These are phyloP conservation scores for Aspergillus cejpii DNA, from an alignment of 2,329 filamentous ascomycete species.

Conservation along the genomic window DNA sequence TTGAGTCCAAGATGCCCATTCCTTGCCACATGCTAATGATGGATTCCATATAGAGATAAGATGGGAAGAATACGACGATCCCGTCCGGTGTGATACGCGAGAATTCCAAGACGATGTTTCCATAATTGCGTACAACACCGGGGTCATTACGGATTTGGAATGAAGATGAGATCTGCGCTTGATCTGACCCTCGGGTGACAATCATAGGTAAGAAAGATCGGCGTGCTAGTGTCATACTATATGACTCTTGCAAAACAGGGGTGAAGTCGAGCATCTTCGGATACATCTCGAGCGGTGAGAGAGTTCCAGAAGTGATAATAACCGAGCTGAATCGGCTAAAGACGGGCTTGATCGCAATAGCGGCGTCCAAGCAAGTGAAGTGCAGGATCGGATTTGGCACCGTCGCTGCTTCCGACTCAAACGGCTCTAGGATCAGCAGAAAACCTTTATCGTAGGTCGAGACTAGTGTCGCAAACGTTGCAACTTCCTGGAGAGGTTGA, in stretches of 20 bases:
- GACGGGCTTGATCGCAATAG: slow-evolving; percentile 95
- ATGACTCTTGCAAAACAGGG: slow-evolving; percentile 92
- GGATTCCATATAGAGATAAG: slow-evolving; percentile 97
- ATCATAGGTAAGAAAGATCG: slow-evolving; percentile 98
- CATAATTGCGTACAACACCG: slow-evolving; percentile 94
- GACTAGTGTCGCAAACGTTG: slow-evolving; percentile 91
- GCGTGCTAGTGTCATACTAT: slow-evolving; percentile 89
- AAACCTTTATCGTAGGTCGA: slow-evolving; percentile 97
- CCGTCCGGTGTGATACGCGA: slow-evolving; percentile 93
- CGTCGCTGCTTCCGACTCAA: slow-evolving; percentile 88
- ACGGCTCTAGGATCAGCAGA: slow-evolving; percentile 91
- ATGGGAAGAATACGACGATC: slow-evolving; percentile 98
- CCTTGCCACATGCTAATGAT: slow-evolving; percentile 99
- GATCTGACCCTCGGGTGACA: slow-evolving; percentile 88
- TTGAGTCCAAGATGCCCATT: slow-evolving; percentile 93
- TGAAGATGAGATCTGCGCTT: slow-evolving; percentile 83
- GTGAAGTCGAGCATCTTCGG: slow-evolving; percentile 95
- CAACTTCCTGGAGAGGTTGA: slow-evolving; percentile 92
- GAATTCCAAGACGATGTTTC: slow-evolving; percentile 87
- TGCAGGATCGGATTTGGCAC: slow-evolving; percentile 96
- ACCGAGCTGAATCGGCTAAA: slow-evolving; percentile 97
- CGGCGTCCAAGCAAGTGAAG: slow-evolving; percentile 92
- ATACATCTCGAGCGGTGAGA: slow-evolving; percentile 97
- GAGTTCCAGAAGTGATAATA: slow-evolving; percentile 95
- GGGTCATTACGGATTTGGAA: slow-evolving; percentile 96